Evolutionary conservation across 257 asterid genomes (phyloP).

Genomic region (Solanum piurae): DNA sequence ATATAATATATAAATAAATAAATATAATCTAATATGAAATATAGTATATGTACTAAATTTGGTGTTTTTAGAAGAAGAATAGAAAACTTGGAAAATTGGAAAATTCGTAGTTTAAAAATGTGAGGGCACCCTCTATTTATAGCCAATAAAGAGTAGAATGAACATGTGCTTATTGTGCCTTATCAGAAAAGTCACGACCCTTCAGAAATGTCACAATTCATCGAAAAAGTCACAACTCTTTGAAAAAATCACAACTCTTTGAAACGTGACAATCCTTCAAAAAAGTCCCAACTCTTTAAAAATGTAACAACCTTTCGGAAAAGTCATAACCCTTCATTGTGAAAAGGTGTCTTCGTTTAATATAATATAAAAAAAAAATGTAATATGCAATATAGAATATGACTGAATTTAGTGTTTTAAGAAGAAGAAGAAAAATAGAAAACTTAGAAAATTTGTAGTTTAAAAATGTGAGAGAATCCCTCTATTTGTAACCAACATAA

Average conservation of each 20-base stretch:
- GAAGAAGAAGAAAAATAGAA: not conserved
- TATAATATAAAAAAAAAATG: no score
- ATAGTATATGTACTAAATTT: no score
- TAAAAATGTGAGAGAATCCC: not conserved
- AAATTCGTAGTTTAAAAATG: not conserved
- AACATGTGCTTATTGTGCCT: not conserved
- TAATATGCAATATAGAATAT: no score
- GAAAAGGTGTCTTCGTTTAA: not conserved
- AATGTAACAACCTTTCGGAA: no score
- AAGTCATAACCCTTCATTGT: not conserved
- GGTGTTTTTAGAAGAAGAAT: not conserved
- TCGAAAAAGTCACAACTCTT: not conserved
- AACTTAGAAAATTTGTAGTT: not conserved
- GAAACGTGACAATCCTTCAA: no score
- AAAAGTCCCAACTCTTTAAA: no score
- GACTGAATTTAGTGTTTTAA: not conserved
- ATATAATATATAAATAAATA: no score
- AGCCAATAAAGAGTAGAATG: not conserved
- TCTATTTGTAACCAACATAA: not conserved
- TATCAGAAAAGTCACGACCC: not conserved
- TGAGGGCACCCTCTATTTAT: not conserved
- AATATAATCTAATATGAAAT: not conserved
- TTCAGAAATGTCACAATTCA: not conserved
- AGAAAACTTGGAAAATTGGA: not conserved
- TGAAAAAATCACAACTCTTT: no score